These are phyloP conservation scores for Nothopassalora personata DNA, from an alignment of 2,329 filamentous ascomycete species.

Conservation along the genomic window DNA sequence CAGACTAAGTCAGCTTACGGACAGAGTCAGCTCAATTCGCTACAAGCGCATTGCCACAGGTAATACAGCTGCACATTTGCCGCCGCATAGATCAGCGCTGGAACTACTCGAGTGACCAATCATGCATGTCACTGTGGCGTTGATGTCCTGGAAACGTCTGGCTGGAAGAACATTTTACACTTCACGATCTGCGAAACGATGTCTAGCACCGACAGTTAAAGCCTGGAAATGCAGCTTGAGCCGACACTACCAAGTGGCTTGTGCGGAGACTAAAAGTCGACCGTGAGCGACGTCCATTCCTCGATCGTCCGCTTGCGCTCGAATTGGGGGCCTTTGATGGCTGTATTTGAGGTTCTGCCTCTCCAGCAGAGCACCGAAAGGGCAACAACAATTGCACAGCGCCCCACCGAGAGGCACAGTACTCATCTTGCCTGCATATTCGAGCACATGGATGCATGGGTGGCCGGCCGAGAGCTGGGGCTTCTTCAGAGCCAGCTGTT, in stretches of 20 bases:
- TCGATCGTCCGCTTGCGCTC: background rate
- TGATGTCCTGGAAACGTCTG: slow-evolving; percentile 1
- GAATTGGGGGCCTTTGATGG: background rate
- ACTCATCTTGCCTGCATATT: background rate
- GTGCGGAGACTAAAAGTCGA: background rate
- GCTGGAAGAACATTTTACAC: background rate
- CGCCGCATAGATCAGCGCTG: background rate
- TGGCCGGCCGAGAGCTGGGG: background rate
- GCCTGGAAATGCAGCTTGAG: background rate
- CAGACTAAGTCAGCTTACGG: background rate
- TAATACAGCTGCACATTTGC: background rate
- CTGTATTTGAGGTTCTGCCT: background rate
- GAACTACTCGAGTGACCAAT: background rate
- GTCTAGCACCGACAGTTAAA: background rate
- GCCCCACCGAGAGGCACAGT: background rate
- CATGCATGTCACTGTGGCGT: slow-evolving; percentile 2
- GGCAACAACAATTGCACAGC: background rate
- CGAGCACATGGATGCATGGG: background rate
- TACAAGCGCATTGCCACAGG: background rate
- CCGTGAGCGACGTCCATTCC: background rate
- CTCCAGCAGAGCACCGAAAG: background rate
- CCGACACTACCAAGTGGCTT: background rate
- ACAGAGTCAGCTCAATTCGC: background rate
- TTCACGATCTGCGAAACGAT: background rate
- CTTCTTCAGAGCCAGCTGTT: background rate